Base-by-base conservation (phyloP, 116 monocot species). In the Papilionanthe hybrid region DNA sequence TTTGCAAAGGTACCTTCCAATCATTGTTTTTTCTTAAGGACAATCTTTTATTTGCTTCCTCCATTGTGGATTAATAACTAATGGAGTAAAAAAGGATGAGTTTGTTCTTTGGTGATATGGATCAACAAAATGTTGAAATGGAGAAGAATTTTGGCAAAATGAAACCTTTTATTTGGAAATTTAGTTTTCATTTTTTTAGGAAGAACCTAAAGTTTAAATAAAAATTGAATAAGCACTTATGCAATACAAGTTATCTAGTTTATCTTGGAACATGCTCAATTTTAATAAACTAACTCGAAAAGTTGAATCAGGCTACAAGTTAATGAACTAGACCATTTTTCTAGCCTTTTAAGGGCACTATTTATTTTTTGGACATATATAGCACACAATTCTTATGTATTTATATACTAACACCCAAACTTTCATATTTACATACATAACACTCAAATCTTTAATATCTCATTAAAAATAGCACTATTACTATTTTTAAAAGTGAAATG, bases 1-100 rank as follows among this genome's bases (percentile, higher is more conserved):
- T 98, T 98, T 88, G 94, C 91, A 9, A 96, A 94, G 96, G 96
- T 94, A 87, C 42, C 30, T 72, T 53, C 55, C 28, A 76, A 55
- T 44, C n/a, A 43, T 15, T 75, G 43, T 69, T 30, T 69, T 69
- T 67, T 30, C 10, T 69, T 12, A 32, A 37, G 5, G 17, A 37
- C 15, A 4, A 29, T 69, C 15, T 69, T 37, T 37, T 17, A 32
- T 69, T 69, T 69, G 69, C 17, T 69, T 69, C 37, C 69, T 9
- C 32, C 17, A 65, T 69, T 7, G 17, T 41, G 37, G 69, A 32
- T 69, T 32, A 69, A 69, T 69, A 32, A 32, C 13, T 69, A 7
- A 25, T 37, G 13, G 29, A 32, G 17, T 8, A 7, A 25, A 32
- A 12, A 69, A 32, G 37, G 15, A 65, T 27, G 65, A 69, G 37